Conservation (phyloP, 306 rosid species). For the Sesbania bispinosa region DNA sequence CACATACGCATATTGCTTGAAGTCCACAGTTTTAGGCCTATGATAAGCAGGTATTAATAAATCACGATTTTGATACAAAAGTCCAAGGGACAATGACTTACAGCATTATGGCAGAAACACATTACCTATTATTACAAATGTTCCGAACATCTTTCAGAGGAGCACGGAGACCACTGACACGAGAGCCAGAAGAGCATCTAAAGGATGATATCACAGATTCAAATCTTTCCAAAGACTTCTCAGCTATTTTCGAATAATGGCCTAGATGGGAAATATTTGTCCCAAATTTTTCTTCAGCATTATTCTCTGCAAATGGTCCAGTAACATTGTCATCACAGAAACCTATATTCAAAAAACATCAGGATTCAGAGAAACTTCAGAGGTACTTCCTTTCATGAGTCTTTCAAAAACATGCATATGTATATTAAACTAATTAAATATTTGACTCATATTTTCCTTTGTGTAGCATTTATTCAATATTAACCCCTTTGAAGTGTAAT, state of each 20-base stretch:
- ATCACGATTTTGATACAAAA: constrained; percentile 13
- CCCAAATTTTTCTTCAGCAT: constrained; percentile 53
- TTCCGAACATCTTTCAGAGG: constrained; percentile 70
- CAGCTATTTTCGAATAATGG: constrained; percentile 74
- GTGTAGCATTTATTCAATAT: neutral
- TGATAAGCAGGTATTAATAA: constrained; percentile 20
- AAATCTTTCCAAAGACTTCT: constrained; percentile 78
- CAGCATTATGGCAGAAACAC: constrained; percentile 10
- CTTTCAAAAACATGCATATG: neutral
- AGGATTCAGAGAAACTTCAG: constrained; percentile 24
- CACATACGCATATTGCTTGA: constrained; percentile 51
- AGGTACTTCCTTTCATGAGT: constrained; percentile 8
- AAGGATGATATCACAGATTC: constrained; percentile 67
- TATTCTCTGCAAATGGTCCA: constrained; percentile 21
- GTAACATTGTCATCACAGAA: constrained; percentile 24
- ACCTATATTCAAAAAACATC: constrained; percentile 36
- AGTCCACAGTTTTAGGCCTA: constrained; percentile 47
- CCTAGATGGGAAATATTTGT: constrained; percentile 78
- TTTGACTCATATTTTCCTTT: neutral
- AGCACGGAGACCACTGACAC: constrained; percentile 93
- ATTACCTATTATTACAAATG: constrained; percentile 47
- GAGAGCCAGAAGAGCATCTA: constrained; percentile 69
- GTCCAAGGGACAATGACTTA: constrained; percentile 20
- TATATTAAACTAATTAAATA: neutral
- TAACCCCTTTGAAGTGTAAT: too few species aligned